Conservation (phyloP, 805 yeast genomes). For the Scheffersomyces coipomensis region DNA sequence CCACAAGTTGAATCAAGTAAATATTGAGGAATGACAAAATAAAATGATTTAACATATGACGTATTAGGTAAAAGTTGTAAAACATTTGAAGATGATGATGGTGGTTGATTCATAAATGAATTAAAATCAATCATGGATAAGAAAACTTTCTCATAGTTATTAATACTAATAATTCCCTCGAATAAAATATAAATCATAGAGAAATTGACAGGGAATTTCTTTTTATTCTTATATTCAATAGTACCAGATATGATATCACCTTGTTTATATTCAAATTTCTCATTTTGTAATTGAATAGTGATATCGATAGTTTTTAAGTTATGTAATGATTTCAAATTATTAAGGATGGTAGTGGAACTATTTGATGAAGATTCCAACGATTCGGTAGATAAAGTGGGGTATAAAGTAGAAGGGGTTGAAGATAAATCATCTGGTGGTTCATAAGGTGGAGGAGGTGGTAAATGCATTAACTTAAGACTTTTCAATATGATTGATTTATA, state of each 20-base stretch:
- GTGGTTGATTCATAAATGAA: slow-evolving; percentile 1
- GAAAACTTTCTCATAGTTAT: slow-evolving; percentile 2
- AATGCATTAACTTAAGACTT: slow-evolving; percentile 1
- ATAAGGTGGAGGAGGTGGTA: slow-evolving; percentile 5
- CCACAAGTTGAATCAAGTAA: slow-evolving; percentile 6
- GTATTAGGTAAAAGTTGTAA: background rate
- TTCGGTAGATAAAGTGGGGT: background rate
- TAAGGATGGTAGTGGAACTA: slow-evolving; percentile 1
- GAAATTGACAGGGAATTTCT: background rate
- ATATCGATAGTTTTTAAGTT: background rate
- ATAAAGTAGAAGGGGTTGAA: background rate
- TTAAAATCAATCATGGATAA: slow-evolving; percentile 8
- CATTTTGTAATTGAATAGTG: background rate
- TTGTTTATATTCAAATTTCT: slow-evolving; percentile 4
- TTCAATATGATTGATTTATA: slow-evolving; percentile 4
- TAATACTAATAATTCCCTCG: slow-evolving; percentile 5
- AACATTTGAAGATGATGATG: background rate
- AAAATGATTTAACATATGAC: slow-evolving; percentile 7
- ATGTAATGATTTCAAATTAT: background rate
- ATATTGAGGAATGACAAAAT: slow-evolving; percentile 8
- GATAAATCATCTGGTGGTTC: background rate
- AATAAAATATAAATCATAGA: slow-evolving; percentile 6
- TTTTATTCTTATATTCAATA: background rate
- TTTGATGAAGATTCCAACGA: background rate
- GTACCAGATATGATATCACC: slow-evolving; percentile 5